A percentile compares a stretch with the other conserved stretches of the same genome.
These are phyloP conservation scores for Leersia perrieri DNA, from an alignment of 176 grass and related monocot genomes.

Conservation along the genomic window DNA sequence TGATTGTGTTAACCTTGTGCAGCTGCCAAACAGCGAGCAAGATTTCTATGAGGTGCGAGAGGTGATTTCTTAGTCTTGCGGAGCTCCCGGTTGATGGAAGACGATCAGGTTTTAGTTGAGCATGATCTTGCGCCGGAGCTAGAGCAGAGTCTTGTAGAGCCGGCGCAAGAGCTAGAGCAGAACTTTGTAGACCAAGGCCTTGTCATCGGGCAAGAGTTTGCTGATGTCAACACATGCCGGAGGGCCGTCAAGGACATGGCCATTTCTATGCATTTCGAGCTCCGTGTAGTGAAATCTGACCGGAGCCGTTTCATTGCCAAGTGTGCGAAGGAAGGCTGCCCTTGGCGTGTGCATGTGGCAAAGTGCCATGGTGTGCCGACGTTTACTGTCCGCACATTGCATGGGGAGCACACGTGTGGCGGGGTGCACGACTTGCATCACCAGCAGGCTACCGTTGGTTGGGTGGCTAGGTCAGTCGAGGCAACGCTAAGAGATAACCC, in stretches of 20 bases:
- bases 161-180: slow-evolving; percentile 57
- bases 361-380: slow-evolving; percentile 71
- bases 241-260: slow-evolving; percentile 89
- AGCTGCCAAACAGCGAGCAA: background rate
- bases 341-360: slow-evolving; percentile 83
- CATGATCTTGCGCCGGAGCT: slow-evolving; percentile 22
- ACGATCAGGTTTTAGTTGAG: slow-evolving; percentile 42
- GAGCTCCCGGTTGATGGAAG: slow-evolving; percentile 37
- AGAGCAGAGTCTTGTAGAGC: slow-evolving; percentile 39
- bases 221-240: slow-evolving; percentile 72
- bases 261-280: slow-evolving; percentile 88
- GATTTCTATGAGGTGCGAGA: slow-evolving; percentile 22
- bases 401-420: slow-evolving; percentile 79
- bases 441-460: slow-evolving; percentile 92
- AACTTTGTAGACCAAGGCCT: slow-evolving; percentile 48
- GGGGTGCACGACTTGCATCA: slow-evolving; percentile 83
- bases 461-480: slow-evolving; percentile 94
- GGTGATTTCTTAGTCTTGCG: slow-evolving; percentile 16
- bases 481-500: slow-evolving; percentile 83
- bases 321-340: slow-evolving; percentile 82
- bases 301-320: slow-evolving; percentile 89
- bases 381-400: slow-evolving; percentile 83
- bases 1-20: slow-evolving; percentile 36
- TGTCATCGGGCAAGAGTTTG: slow-evolving; percentile 84
- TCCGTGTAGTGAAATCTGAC: slow-evolving; percentile 89